Conservation (phyloP, 208 protist species). For the Trypanosoma theileri region DNA sequence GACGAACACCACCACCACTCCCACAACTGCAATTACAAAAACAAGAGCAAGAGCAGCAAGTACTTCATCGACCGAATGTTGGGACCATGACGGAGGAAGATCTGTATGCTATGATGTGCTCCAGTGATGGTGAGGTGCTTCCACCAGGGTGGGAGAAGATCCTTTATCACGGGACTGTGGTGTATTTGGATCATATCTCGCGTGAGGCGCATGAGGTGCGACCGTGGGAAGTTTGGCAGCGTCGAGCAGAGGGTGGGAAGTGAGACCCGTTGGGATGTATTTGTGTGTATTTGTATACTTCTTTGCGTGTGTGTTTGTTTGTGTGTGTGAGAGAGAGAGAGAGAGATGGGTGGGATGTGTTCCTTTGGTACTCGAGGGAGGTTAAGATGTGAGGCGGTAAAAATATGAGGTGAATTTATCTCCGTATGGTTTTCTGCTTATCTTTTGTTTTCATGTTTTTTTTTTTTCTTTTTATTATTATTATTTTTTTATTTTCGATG, state of each 20-base stretch:
- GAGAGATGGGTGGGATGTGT: too few relatives aligned
- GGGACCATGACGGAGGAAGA: slow-evolving; percentile 10
- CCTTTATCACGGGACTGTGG: slow-evolving; percentile 35
- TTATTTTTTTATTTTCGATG: too few relatives aligned
- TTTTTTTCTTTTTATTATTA: neutral
- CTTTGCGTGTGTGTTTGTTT: slow-evolving; percentile 10
- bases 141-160: slow-evolving; percentile 70
- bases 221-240: slow-evolving; percentile 60
- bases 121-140: slow-evolving; percentile 27
- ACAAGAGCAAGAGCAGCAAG: too few relatives aligned
- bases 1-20: neutral
- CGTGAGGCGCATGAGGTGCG: slow-evolving; percentile 62
- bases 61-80: too few relatives aligned
- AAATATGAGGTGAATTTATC: neutral
- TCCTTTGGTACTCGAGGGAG: too few relatives aligned
- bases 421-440: slow-evolving; percentile 4
- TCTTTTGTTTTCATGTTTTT: slow-evolving; percentile 10
- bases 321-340: neutral
- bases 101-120: slow-evolving; percentile 26
- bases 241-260: slow-evolving; percentile 23
- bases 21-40: neutral
- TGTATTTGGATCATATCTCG: slow-evolving; percentile 64
- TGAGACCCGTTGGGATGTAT: neutral
- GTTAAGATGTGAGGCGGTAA: too few relatives aligned
- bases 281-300: slow-evolving; percentile 8